Percentiles rank a stretch among this genome's conserved stretches.
These are phyloP conservation scores for Pseudogymnoascus verrucosus DNA, from an alignment of 2,329 filamentous ascomycete genomes.

Conservation along the genomic window DNA sequence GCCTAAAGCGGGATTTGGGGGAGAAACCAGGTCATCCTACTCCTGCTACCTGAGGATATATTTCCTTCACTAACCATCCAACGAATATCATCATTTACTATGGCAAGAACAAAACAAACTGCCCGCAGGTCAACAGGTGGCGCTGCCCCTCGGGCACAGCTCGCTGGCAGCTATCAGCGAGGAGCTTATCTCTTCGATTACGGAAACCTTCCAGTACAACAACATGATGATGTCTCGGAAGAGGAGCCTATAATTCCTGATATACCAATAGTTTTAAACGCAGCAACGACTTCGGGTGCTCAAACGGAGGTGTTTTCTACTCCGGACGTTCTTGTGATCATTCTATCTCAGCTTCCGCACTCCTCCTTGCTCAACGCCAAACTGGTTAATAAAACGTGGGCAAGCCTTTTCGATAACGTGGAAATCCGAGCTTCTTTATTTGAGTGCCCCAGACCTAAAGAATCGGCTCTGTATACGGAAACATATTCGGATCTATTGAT, in stretches of 20 bases:
- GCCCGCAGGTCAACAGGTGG: neutral
- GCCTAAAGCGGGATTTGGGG: too few species aligned
- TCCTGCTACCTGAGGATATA: neutral
- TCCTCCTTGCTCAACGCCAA: slow-evolving; percentile 11
- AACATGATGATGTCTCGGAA: neutral
- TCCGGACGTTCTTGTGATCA: slow-evolving; percentile 10
- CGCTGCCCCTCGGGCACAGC: neutral
- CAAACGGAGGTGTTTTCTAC: slow-evolving; percentile 10
- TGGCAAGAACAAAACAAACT: neutral
- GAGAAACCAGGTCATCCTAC: neutral
- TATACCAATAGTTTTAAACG: neutral
- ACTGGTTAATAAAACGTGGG: slow-evolving; percentile 11
- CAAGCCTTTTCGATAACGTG: slow-evolving; percentile 7
- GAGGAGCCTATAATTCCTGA: neutral
- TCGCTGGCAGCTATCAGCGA: neutral
- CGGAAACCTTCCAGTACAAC: neutral
- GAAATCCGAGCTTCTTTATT: slow-evolving; percentile 11
- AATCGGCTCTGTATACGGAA: slow-evolving; percentile 9
- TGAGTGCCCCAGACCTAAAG: slow-evolving; percentile 11
- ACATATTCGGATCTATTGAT: slow-evolving; percentile 12
- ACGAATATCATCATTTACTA: neutral
- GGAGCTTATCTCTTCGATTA: neutral
- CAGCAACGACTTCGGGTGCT: neutral
- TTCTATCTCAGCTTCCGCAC: slow-evolving; percentile 12
- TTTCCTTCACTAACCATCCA: neutral